These are phyloP conservation scores for Cryphonectria japonica DNA, from an alignment of 2,329 filamentous ascomycete genomes.

Conservation along the genomic window DNA sequence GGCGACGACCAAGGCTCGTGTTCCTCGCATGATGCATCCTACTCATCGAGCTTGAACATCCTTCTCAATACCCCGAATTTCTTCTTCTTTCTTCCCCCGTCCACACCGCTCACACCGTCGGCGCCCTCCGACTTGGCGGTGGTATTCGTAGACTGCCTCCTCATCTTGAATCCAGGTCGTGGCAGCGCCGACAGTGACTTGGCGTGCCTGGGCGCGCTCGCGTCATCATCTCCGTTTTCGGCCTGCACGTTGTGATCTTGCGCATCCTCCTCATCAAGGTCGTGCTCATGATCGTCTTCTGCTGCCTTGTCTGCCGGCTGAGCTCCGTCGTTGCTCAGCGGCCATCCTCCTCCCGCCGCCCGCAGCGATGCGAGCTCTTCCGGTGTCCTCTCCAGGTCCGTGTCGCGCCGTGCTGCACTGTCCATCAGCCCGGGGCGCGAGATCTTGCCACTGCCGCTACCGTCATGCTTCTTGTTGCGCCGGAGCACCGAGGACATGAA, in stretches of 20 bases:
- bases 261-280: constrained; percentile 38
- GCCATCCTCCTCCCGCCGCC: constrained; percentile 34
- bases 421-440: constrained; percentile 57
- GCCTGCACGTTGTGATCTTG: constrained; percentile 42
- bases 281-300: constrained; percentile 33
- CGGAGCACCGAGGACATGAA: constrained; percentile 65
- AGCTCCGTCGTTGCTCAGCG: not conserved
- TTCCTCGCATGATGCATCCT: constrained; percentile 30
- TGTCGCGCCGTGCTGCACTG: constrained; percentile 65
- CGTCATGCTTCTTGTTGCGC: constrained; percentile 59
- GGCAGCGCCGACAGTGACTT: constrained; percentile 24
- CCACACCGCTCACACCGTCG: constrained; percentile 29
- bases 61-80: constrained; percentile 69
- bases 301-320: constrained; percentile 40
- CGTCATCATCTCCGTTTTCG: constrained; percentile 29
- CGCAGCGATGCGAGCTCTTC: constrained; percentile 55
- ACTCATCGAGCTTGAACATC: constrained; percentile 62
- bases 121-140: constrained; percentile 24
- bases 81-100: constrained; percentile 55
- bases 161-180: constrained; percentile 40
- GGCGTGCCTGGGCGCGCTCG: constrained; percentile 27
- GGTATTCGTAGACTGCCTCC: constrained; percentile 39
- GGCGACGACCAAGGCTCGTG: not conserved
- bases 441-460: constrained; percentile 55
- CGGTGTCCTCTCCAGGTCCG: constrained; percentile 61